Evolutionary conservation across 257 asterid species (phyloP), one percentile per base, ranked within the genome.

Genomic region (Avicennia marina): DNA sequence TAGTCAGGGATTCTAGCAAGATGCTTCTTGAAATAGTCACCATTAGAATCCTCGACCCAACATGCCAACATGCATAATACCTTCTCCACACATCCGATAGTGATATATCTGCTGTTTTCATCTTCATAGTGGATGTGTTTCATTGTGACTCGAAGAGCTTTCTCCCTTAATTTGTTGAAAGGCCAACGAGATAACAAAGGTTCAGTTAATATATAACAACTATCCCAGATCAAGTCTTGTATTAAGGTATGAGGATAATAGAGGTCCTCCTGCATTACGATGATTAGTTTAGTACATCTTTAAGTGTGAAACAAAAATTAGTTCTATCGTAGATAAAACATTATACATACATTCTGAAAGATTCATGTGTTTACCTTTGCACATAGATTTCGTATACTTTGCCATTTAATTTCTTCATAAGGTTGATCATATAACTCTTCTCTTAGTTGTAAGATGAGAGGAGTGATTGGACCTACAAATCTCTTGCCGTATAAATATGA

Each of bases 151-250:
- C 72, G 59, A n/a, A 82, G 84, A 22, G 95, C 89, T 59, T 76
- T 80, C 47, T 75, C 82, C 46, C 95, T 64, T 59, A 82, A 41
- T 71, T 80, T 85, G 64, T 78, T 80, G 29, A 85, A 38, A 16
- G 95, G 95, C 95, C 91, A 82, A 34, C 85, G 84, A 25, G 86
- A 78, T 71, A 85, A 66, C 4, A 85, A 58, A 46, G 89, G 95
- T 84, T 85, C 89, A 0, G 82, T 65, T 24, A 76, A 62, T 10
- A 81, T 12, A 36, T 85, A 73, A 19, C 81, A 78, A 48, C 81
- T 72, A 31, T 85, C 95, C 95, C 91, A 85, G 0, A 85, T 63
- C 76, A 78, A 66, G 46, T 85, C 95, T 68, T 85, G 95, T 27
- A 85, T 44, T 9, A 78, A 69, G 0, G 91, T 89, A 56, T 85